Conservation (phyloP, 805 yeast genomes). For the Candida mattraensis region DNA sequence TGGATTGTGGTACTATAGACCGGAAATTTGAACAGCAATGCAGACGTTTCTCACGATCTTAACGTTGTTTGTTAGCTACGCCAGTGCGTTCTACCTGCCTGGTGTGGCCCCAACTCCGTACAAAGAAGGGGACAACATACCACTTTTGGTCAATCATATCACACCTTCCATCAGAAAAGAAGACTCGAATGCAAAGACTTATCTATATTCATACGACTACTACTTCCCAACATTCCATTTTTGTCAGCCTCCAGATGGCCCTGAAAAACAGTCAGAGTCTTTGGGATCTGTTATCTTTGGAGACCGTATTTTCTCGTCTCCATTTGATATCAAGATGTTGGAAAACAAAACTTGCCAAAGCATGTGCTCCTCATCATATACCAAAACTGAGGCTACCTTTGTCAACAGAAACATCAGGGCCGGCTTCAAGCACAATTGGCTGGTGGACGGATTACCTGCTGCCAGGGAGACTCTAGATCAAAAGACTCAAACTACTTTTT, state of each 20-base stretch:
- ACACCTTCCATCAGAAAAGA: slow-evolving; percentile 66
- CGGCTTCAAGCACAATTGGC: slow-evolving; percentile 88
- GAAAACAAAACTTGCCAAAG: slow-evolving; percentile 64
- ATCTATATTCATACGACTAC: slow-evolving; percentile 74
- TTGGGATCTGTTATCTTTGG: slow-evolving; percentile 93
- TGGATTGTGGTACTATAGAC: no score
- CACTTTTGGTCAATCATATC: slow-evolving; percentile 83
- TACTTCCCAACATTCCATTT: slow-evolving; percentile 82
- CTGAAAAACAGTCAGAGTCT: slow-evolving; percentile 77
- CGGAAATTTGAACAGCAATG: no score
- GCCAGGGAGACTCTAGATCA: slow-evolving; percentile 61
- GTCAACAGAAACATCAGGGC: slow-evolving; percentile 77
- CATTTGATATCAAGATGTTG: slow-evolving; percentile 78
- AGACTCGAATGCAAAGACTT: slow-evolving; percentile 47
- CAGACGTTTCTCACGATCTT: slow-evolving; percentile 6
- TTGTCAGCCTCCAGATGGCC: slow-evolving; percentile 71
- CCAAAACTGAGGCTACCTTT: slow-evolving; percentile 67
- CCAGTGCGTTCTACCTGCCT: slow-evolving; percentile 78
- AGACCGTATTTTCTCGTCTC: slow-evolving; percentile 92
- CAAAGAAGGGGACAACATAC: slow-evolving; percentile 65
- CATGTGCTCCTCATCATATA: slow-evolving; percentile 65
- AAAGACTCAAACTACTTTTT: slow-evolving; percentile 60
- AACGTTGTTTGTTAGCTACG: slow-evolving; percentile 13
- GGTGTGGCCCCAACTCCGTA: slow-evolving; percentile 96
- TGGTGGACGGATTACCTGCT: slow-evolving; percentile 92